Evolutionary conservation across 495 filamentous ascomycete species (phyloP), one percentile per base, ranked within the genome.

Genomic region (Neurospora sp.): DNA sequence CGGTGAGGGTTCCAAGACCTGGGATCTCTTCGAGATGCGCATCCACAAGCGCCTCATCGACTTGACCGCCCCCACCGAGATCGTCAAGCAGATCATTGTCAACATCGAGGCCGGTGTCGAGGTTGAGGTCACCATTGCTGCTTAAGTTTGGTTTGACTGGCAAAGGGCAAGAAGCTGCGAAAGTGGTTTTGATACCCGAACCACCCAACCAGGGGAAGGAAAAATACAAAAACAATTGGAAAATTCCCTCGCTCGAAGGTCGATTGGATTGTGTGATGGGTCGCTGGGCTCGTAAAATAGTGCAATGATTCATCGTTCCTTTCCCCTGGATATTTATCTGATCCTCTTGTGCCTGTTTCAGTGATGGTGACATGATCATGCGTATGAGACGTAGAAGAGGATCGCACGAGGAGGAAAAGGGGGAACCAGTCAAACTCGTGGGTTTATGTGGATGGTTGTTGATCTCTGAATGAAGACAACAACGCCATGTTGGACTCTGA

Each of bases 21-120:
- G 96, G 96, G 96, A 99, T 86, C 91, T 88, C 83, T 98, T 89
- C 85, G 96, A 99, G 91, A 96, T 98, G 94, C 91, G 96, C 87
- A 96, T 98, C 82, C 94, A 98, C 89, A 98, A 98, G 90, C 93
- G 95, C 82, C 89, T 77, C 38, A 76, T 73, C 77, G 95, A 93
- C 86, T 87, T 98, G 72, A 96, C 95, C 83, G 96, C 96, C 74
- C 96, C 96, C 71, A 99, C 96, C 78, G 96, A 99, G 89, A 93
- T 97, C 74, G 96, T 99, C 84, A 99, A 99, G 91, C 94, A 97
- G 89, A 98, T 99, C 89, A 99, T 99, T 84, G 94, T 98, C 88
- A 99, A 99, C 89, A 98, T 99, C 84, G 96, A 99, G 90, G 96
- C 96, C 74, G 96, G 96, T 88, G 96, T 99, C 82, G 96, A 99